Conservation (phyloP, 768 basidiomycete species). For the Coprinellus aureogranulatus region DNA sequence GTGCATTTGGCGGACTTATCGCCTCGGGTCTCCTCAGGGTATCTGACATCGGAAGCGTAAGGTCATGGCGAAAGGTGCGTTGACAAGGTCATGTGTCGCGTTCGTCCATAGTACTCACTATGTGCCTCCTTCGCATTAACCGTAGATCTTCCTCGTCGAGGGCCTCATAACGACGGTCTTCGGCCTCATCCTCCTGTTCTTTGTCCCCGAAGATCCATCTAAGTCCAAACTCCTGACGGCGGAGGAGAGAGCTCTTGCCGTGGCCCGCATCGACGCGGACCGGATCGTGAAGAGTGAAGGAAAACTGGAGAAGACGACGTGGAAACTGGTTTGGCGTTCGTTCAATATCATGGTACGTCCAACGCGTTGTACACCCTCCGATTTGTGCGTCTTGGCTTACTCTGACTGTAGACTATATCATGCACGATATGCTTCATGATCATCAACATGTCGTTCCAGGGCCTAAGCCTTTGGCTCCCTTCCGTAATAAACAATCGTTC, state of each 20-base stretch:
- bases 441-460: conserved; percentile 44
- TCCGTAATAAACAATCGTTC: conserved; percentile 44
- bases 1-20: conserved; percentile 36
- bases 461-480: conserved; percentile 44
- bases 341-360: conserved; percentile 17
- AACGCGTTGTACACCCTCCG: not conserved
- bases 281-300: conserved; percentile 12
- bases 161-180: conserved; percentile 26
- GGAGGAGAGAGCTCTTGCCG: conserved; percentile 21
- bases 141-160: too few species aligned
- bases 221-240: conserved; percentile 23
- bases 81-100: too few species aligned
- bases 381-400: too few species aligned
- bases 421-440: conserved; percentile 30
- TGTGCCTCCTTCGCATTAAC: too few species aligned
- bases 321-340: conserved; percentile 7
- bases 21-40: conserved; percentile 36
- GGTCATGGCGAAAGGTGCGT: conserved; percentile 37
- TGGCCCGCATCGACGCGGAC: conserved; percentile 28
- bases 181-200: conserved; percentile 19
- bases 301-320: conserved; percentile 9
- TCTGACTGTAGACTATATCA: conserved; percentile 27
- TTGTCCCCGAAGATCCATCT: conserved; percentile 24
- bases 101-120: too few species aligned
- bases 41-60: conserved; percentile 29